A percentile compares a stretch with the other conserved stretches of the same genome.
Evolutionary conservation across 352 stramenopile species (phyloP).

Genomic region (Pythium volutum): DNA sequence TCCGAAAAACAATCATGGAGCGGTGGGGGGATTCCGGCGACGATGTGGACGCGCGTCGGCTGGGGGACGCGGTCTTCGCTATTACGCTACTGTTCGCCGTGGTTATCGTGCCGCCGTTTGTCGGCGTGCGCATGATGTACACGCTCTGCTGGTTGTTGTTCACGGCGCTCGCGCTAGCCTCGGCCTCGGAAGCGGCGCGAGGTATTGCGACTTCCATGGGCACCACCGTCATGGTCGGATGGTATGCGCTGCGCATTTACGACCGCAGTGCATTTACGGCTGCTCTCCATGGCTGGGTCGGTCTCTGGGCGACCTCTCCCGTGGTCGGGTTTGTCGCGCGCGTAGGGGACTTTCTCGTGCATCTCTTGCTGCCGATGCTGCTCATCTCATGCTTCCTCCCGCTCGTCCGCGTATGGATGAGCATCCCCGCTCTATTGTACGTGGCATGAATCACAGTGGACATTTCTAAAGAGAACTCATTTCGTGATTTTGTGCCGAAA

Average conservation of each 20-base stretch:
- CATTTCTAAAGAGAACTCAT: background rate
- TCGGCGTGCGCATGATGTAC: constrained; percentile 74
- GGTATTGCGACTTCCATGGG: constrained; percentile 78
- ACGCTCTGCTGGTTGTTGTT: constrained; percentile 76
- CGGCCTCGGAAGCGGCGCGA: constrained; percentile 54
- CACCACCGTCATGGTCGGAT: constrained; percentile 84
- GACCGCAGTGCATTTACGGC: constrained; percentile 76
- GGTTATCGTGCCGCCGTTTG: constrained; percentile 49
- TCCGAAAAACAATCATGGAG: constrained; percentile 3
- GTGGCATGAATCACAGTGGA: constrained; percentile 1
- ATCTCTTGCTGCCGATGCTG: constrained; percentile 68
- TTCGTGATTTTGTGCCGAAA: background rate
- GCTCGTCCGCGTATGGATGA: constrained; percentile 82
- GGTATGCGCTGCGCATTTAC: constrained; percentile 81
- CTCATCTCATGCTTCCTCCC: constrained; percentile 75
- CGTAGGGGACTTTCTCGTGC: constrained; percentile 58
- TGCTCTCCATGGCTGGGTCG: constrained; percentile 69
- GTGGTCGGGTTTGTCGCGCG: constrained; percentile 57
- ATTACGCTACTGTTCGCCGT: constrained; percentile 56
- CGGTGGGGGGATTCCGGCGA: background rate
- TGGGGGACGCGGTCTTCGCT: constrained; percentile 52
- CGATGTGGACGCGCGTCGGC: constrained; percentile 17
- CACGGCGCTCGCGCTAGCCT: constrained; percentile 48
- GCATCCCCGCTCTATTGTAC: constrained; percentile 64
- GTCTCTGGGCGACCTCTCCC: constrained; percentile 68